phyloP scores from a whole-genome alignment of 306 rosid genomes.

The Sicyos edulis region DNA sequence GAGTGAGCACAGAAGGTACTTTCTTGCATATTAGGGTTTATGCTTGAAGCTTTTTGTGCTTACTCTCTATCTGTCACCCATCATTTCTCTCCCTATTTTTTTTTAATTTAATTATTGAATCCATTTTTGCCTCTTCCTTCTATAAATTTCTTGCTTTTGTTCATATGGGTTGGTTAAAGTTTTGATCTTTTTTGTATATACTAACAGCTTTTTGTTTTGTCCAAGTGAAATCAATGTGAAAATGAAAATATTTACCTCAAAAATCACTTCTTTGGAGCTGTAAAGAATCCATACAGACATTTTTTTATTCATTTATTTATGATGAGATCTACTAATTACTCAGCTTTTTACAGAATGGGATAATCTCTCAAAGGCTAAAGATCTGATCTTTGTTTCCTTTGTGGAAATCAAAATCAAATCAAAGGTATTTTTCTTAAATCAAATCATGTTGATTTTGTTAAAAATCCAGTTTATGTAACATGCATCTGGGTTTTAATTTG shows the following conservation, averaged over 20 bases:
- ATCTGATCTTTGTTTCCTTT: not conserved
- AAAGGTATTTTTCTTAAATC: not conserved
- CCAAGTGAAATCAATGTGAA: not conserved
- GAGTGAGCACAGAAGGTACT: constrained; percentile 96
- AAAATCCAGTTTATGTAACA: not conserved
- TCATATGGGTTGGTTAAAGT: not conserved
- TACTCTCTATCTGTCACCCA: constrained; percentile 86
- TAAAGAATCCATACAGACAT: not conserved
- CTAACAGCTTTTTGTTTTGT: not conserved
- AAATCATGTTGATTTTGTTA: not conserved
- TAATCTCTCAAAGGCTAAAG: too few species aligned
- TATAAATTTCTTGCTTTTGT: not conserved
- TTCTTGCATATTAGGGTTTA: constrained; percentile 58
- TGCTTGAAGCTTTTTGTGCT: constrained; percentile 89
- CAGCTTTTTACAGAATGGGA: not conserved
- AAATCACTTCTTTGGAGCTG: not conserved
- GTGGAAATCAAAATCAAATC: not conserved
- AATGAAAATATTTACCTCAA: not conserved
- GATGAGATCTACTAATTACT: not conserved
- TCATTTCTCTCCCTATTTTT: constrained; percentile 18
- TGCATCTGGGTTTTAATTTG: not conserved
- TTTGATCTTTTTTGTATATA: not conserved
- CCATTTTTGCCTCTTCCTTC: not conserved
- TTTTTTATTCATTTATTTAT: not conserved
- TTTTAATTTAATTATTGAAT: not conserved